Conservation (phyloP, 139 green algal species). For the Chlorella sp. region DNA sequence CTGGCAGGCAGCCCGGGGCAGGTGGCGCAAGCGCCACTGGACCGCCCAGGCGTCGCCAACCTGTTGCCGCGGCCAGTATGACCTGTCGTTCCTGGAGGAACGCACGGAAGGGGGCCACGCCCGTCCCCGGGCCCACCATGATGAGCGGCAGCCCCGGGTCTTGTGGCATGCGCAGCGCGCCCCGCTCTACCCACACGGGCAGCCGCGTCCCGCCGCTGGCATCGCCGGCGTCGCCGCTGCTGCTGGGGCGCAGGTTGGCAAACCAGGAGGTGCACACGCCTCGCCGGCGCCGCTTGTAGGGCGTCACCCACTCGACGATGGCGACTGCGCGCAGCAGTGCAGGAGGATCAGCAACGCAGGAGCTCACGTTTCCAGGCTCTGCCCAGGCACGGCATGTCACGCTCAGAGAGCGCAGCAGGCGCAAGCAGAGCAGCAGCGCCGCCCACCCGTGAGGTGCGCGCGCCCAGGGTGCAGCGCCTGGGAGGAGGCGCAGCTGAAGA, state of each 20-base stretch:
- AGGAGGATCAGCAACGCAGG: no score
- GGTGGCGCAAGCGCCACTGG: not conserved
- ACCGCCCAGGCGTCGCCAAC: not conserved
- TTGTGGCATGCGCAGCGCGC: slow-evolving; percentile 66
- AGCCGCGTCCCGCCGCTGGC: slow-evolving; percentile 34
- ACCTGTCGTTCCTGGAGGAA: slow-evolving; percentile 76
- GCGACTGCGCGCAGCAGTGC: no score
- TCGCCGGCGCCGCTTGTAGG: slow-evolving; percentile 37
- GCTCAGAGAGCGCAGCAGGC: no score
- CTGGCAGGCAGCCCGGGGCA: not conserved
- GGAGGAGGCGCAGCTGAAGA: slow-evolving; percentile 89
- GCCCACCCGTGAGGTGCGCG: slow-evolving; percentile 76
- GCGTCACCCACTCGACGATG: slow-evolving; percentile 74
- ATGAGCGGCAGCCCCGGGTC: slow-evolving; percentile 57
- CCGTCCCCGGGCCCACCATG: slow-evolving; percentile 81
- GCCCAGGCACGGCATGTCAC: no score
- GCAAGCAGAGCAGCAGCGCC: no score
- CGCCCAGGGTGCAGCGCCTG: slow-evolving; percentile 46
- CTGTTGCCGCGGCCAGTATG: not conserved
- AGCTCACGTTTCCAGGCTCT: no score
- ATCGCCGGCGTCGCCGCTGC: not conserved
- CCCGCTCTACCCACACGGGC: slow-evolving; percentile 77
- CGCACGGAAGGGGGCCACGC: slow-evolving; percentile 84
- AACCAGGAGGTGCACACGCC: slow-evolving; percentile 90
- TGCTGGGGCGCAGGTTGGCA: slow-evolving; percentile 44